Base-by-base conservation (phyloP, 345 rosid species). In the Eucalyptus albens region DNA sequence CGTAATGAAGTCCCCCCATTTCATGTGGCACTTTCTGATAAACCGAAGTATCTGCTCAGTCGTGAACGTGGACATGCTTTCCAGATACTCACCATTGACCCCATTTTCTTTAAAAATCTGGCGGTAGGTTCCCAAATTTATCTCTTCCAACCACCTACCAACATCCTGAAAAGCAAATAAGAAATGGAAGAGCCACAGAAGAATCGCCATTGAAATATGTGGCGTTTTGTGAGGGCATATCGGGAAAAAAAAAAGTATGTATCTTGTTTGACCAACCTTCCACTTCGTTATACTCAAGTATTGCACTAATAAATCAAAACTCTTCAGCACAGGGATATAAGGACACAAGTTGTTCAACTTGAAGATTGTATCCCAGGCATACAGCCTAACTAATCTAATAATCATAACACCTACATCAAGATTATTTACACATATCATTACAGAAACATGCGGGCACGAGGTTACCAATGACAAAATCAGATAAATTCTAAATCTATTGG, bases 1-100 rank as follows among this genome's bases (percentile, higher is more conserved):
- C 3, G 97, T 97, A 89, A 97, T 97, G 94, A 97, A 97, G 94
- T 97, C 99, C 44, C 99, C 99, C 99, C 99, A 97, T 87, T 97
- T 97, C 99, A 97, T 97, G 94, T 97, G 99, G 93, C 98, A 97
- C 91, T 98, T 94, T 91, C 99, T 94, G 91, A 97, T 97, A 94
- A 97, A 97, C 89, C 97, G 95, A 92, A 97, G 96, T 92, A 97
- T 97, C 93, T 97, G 99, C 91, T 97, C 99, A 27, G 98, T 97
- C 29, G 99, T 97, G 95, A 97, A 97, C 91, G 96, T 97, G 86
- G 99, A 97, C 99, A 97, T 97, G 94, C 98, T 95, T 90, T 97
- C 99, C 81, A 96, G 90, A 94, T 96, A 97, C 59, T 97, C 99
- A 86, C 99, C 99, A 49, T 97, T 97, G 81, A 97, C 98, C 86